Evolutionary conservation across 2,329 filamentous ascomycete species (phyloP), one percentile per base, ranked within the genome.

Genomic region (Talaromyces sp.): DNA sequence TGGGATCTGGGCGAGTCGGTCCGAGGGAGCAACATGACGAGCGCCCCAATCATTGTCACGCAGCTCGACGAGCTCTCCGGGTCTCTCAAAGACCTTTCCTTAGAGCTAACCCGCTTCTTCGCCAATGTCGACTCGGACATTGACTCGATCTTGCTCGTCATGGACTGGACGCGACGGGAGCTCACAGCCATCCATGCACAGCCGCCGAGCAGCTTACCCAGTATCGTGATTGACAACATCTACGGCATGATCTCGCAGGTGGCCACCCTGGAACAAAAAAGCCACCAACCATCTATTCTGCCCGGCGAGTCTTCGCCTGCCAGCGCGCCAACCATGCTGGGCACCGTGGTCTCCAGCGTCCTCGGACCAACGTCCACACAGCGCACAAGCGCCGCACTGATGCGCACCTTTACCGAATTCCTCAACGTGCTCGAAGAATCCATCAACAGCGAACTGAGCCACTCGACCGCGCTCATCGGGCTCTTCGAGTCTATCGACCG

Each of bases 1-100:
- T 96, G 93, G 91, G 93, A 98, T 73, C 82, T 98, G 6, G 90
- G 92, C 62, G 93, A 97, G 81, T 96, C 89, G 66, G 90, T 97
- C 60, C 86, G 93, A 56, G 87, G 85, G 5, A 93, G 92, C 62
- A 96, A 96, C 73, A 93, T 97, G 90, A 92, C 91, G 15, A 93
- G 91, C 52, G 92, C 90, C 8, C 87, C 88, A 1, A 87, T 92
- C 67, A 96, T 98, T 65, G 92, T 96, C 49, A 83, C 86, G 67
- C 90, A 93, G 69, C 83, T 98, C 3, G 92, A 97, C 73, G 89
- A 89, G 60, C 81, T 97, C 42, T 93, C 90, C 65, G 92, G 96
- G 65, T 92, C 86, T 59, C 84, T 97, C 64, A 96, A 93, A 76
- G 88, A 86, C 2, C 81, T 98, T 27, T 91, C 92, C 1, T 82